Base-by-base conservation (phyloP, 805 yeast species). In the Wickerhamiella cacticola region DNA sequence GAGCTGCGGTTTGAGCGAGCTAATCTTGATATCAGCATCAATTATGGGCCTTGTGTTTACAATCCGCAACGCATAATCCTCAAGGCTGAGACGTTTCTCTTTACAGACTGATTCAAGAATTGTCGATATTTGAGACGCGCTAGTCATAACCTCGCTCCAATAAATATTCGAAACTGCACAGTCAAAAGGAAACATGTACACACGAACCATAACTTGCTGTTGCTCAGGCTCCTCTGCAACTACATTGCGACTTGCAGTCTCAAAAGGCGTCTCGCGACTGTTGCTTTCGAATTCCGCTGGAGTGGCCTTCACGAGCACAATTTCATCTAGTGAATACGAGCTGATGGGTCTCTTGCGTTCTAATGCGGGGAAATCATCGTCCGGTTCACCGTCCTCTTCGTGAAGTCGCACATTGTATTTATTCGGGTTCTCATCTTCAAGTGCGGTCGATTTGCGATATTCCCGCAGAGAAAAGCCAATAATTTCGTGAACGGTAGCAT, bases 311-410 rank as follows among this genome's bases (percentile, higher is more conserved):
- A 86, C 79, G 10, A 92, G 60, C 0, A 94, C 95, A 48, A 92
- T 74, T 54, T 86, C 96, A 54, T 79, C 84, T 48, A 79, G 80
- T 21, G 86, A 83, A 61, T 86, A 84, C 0, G 89, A 76, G 2
- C 78, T 68, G 23, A 92, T 68, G 3, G 68, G 56, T 46, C 88
- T 69, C 0, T 75, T 71, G 53, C 96, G 68, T 40, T 82, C 89
- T 48, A 92, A 67, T 1, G 88, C 76, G 1, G 97, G 97, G 67
- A 92, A 88, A 46, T 86, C 84, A 29, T 75, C 80, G 55, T 94
- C 98, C 47, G 85, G 87, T 33, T 83, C 80, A 45, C 94, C 96
- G 60, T 88, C 96, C 45, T 89, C 97, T 61, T 92, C 98, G 1
- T 82, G 87, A 19, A 89, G 69, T 49, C 82, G 82, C 28, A 89